phyloP scores from a whole-genome alignment of 192 early-diverging fungal genomes.

The Helicostylum pulchrum region DNA sequence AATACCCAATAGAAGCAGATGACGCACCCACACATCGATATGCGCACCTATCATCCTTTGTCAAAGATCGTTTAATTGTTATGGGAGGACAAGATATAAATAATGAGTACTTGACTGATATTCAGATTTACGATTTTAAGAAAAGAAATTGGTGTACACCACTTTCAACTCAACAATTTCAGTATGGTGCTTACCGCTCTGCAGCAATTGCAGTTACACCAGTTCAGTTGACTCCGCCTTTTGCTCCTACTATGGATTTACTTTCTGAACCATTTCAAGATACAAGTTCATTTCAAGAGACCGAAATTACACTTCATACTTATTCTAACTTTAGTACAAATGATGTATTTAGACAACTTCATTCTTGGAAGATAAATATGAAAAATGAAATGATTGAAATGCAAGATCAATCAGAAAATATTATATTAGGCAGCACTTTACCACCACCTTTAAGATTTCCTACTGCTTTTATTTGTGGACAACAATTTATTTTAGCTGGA shows the following conservation, averaged over 20 bases:
- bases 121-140: slow-evolving; percentile 69
- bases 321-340: slow-evolving; percentile 78
- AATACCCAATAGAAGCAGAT: slow-evolving; percentile 41
- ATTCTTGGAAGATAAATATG: slow-evolving; percentile 64
- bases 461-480: slow-evolving; percentile 63
- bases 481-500: slow-evolving; percentile 63
- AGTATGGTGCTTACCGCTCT: slow-evolving; percentile 76
- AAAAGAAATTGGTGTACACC: slow-evolving; percentile 58
- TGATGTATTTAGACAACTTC: slow-evolving; percentile 42
- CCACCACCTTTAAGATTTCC: slow-evolving; percentile 78
- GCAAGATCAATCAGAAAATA: slow-evolving; percentile 56
- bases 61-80: slow-evolving; percentile 57
- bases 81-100: slow-evolving; percentile 74
- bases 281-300: not conserved
- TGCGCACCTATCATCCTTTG: slow-evolving; percentile 68
- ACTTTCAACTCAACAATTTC: slow-evolving; percentile 62
- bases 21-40: slow-evolving; percentile 63
- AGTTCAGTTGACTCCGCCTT: not conserved
- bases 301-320: slow-evolving; percentile 38
- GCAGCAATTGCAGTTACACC: slow-evolving; percentile 57
- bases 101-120: slow-evolving; percentile 72
- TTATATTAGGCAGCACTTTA: slow-evolving; percentile 47
- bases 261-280: slow-evolving; percentile 11
- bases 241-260: not conserved
- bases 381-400: slow-evolving; percentile 42